Conservation (phyloP, 192 early-diverging fungal genomes). For the Coemansia sp. region DNA sequence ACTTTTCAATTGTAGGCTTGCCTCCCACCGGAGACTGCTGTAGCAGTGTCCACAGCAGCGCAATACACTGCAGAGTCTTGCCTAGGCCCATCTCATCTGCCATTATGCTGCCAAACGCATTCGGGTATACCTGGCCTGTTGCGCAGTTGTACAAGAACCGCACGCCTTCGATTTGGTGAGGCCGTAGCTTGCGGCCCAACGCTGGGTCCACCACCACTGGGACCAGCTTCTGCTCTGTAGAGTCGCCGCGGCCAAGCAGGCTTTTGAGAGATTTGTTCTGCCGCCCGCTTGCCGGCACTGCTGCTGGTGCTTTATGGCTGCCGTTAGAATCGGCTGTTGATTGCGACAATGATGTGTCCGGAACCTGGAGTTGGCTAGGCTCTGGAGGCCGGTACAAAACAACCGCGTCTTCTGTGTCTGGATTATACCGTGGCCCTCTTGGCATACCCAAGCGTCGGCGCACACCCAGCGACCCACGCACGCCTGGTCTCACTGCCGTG, state of each 20-base stretch:
- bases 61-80: constrained; percentile 88
- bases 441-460: constrained; percentile 50
- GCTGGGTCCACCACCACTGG: constrained; percentile 87
- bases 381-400: constrained; percentile 77
- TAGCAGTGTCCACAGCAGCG: constrained; percentile 96
- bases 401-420: constrained; percentile 77
- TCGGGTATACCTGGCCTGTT: constrained; percentile 69
- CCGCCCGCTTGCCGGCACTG: constrained; percentile 12
- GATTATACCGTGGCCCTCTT: constrained; percentile 74
- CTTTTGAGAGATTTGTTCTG: constrained; percentile 54
- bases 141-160: constrained; percentile 93
- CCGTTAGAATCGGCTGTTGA: constrained; percentile 8
- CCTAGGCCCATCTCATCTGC: constrained; percentile 97
- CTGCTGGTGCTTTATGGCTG: not conserved
- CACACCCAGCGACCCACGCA: constrained; percentile 53
- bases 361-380: constrained; percentile 55
- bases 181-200: constrained; percentile 79
- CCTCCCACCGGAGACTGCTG: constrained; percentile 83
- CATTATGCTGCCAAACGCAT: constrained; percentile 96
- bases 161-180: constrained; percentile 97
- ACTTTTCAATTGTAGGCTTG: constrained; percentile 94
- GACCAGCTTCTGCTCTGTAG: constrained; percentile 30
- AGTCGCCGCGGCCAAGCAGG: constrained; percentile 32
- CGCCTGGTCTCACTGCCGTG: not conserved
- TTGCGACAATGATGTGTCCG: constrained; percentile 32